Evolutionary conservation across 2,329 filamentous ascomycete species (phyloP).

Genomic region (Neopestalotiopsis sp.): DNA sequence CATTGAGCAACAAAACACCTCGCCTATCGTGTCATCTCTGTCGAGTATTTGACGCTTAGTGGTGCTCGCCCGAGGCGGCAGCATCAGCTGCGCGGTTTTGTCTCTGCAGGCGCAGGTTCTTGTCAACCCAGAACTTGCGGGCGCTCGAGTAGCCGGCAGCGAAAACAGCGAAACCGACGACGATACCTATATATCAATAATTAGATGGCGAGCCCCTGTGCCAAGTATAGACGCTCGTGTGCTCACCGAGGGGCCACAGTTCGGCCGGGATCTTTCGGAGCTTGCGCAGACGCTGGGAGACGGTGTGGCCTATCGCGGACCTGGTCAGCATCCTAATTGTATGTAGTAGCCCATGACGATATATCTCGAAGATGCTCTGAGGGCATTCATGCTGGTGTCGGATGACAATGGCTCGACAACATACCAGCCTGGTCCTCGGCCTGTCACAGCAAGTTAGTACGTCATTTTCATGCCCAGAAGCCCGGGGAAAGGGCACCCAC

Average conservation of each 20-base stretch:
- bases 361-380: conserved; percentile 16
- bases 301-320: conserved; percentile 78
- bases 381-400: conserved; percentile 17
- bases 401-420: conserved; percentile 41
- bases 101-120: conserved; percentile 86
- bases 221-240: conserved; percentile 27
- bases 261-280: conserved; percentile 91
- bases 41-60: conserved; percentile 34
- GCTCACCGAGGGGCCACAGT: conserved; percentile 90
- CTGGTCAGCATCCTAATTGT: conserved; percentile 9
- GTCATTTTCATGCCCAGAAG: conserved; percentile 36
- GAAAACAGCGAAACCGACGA: conserved; percentile 82
- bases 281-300: conserved; percentile 92
- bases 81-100: conserved; percentile 61
- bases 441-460: conserved; percentile 50
- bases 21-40: conserved; percentile 16
- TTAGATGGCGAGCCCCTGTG: conserved; percentile 16
- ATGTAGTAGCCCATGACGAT: conserved; percentile 11
- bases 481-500: conserved; percentile 56
- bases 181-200: conserved; percentile 67
- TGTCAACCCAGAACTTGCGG: conserved; percentile 87
- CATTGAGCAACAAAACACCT: conserved; percentile 26
- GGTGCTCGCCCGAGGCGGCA: conserved; percentile 35
- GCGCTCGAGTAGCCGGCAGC: conserved; percentile 82
- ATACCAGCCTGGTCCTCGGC: conserved; percentile 72